Conservation (phyloP, 495 filamentous ascomycete species). For the Penicillium canariense region DNA sequence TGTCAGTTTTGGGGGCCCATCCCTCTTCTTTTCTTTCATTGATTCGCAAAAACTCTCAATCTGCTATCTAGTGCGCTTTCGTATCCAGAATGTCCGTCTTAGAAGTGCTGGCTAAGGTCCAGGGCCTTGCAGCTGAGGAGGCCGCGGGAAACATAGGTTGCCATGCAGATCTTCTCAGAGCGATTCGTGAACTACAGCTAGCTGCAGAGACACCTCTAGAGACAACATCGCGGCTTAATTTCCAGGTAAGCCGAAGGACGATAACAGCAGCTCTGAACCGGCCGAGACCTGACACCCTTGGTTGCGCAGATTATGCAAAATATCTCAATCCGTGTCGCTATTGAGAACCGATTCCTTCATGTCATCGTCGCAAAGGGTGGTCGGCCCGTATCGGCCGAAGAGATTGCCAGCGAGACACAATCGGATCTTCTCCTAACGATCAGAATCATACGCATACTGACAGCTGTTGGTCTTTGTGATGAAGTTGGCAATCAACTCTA, state of each 20-base stretch:
- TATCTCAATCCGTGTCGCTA: constrained; percentile 11
- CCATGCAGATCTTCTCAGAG: constrained; percentile 12
- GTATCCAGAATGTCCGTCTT: constrained; percentile 3
- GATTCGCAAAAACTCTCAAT: too few species aligned
- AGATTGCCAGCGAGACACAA: constrained; percentile 4
- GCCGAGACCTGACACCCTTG: background rate
- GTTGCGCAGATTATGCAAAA: constrained; percentile 6
- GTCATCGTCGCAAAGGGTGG: constrained; percentile 4
- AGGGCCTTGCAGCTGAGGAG: constrained; percentile 19
- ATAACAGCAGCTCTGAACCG: background rate
- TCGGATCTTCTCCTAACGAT: constrained; percentile 11
- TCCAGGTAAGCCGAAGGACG: constrained; percentile 15
- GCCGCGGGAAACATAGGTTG: constrained; percentile 13
- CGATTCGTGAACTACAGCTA: constrained; percentile 24
- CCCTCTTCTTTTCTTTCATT: background rate
- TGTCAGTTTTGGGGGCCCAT: background rate
- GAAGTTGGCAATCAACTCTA: constrained; percentile 23
- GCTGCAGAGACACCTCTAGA: constrained; percentile 22
- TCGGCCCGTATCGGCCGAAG: constrained; percentile 2
- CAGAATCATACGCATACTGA: constrained; percentile 3
- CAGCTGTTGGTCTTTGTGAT: constrained; percentile 22
- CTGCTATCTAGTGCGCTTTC: background rate
- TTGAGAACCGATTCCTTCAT: constrained; percentile 14
- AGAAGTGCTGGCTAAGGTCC: constrained; percentile 15
- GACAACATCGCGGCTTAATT: constrained; percentile 25